Base-by-base conservation (phyloP, 2,329 filamentous ascomycete species). In the Pseudogymnoascus sp. region DNA sequence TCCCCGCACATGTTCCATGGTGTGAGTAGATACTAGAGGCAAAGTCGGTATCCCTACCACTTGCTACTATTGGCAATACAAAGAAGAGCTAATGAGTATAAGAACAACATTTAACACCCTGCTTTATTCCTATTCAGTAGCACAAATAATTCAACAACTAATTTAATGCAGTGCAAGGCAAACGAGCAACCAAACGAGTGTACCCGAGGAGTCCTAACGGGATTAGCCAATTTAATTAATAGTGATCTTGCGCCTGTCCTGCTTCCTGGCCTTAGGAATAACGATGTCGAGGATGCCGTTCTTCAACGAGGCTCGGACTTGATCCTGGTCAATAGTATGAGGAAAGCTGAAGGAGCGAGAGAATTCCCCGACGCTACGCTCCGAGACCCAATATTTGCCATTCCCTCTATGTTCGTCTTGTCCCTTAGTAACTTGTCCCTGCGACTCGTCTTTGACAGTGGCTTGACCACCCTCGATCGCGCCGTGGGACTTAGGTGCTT, bases 321-420 rank as follows among this genome's bases (percentile, higher is more conserved):
- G 75, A 14, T 85, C 83, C 69, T 84, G 81, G 70, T 89, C 84
- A 64, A 91, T 80, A 28, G 81, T 82, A 60, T 75, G 75, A 0
- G 87, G 85, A 78, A 91, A 90, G 72, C 78, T 83, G 77, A 90
- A 90, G 64, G 80, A 83, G 66, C 88, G 83, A 58, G 82, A 80
- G 76, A 90, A 91, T 67, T 86, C 81, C 72, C 87, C 87, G 63
- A 87, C 76, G 64, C 79, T 82, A 68, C 86, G 84, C 76, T 90
- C 86, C 36, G 80, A 79, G 65, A 86, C 77, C 90, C 89, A 93
- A 80, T 86, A 92, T 75, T 84, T 87, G 68, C 78, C 74, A 49
- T 77, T 75, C 65, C 75, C 73, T 63, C 58, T 59, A 42, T 67
- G 65, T 45, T 73, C 72, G 38, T 75, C 72, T 63, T 80, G 63